A percentile compares a stretch with the other conserved stretches of the same genome.
Conservation (phyloP, 2,329 filamentous ascomycete species). For the Trichoderma sp. region DNA sequence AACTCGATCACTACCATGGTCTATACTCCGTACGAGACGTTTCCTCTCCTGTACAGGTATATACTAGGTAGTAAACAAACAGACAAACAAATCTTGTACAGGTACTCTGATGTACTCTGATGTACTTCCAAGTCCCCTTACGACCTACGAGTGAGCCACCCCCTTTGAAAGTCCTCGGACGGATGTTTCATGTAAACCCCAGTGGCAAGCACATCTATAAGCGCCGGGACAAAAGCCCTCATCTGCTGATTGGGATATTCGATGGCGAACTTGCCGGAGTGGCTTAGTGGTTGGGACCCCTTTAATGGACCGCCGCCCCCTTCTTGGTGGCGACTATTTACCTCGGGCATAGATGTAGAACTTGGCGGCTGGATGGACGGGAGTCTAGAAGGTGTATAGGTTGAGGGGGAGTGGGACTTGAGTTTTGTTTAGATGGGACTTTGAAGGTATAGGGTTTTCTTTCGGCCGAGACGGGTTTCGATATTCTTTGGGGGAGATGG, state of each 20-base stretch:
- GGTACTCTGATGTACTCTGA: not conserved
- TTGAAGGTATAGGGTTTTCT: not conserved
- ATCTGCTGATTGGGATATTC: not conserved
- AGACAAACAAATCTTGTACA: not conserved
- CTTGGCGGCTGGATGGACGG: not conserved
- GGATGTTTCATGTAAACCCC: not conserved
- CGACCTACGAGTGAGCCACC: not conserved
- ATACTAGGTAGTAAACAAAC: no score
- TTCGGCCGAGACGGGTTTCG: not conserved
- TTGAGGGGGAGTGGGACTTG: not conserved
- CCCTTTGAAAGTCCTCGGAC: not conserved
- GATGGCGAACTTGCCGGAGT: not conserved
- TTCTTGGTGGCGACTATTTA: not conserved
- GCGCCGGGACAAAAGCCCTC: not conserved
- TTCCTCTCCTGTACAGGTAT: not conserved
- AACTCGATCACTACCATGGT: not conserved
- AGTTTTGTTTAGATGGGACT: not conserved
- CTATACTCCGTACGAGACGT: not conserved
- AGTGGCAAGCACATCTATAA: not conserved
- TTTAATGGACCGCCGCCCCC: not conserved
- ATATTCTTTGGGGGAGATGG: not conserved
- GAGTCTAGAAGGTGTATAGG: not conserved
- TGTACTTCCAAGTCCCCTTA: not conserved
- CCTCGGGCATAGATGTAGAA: not conserved
- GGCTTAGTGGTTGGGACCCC: not conserved